These are phyloP conservation scores for Auxenochlorella pyrenoidosa DNA, from an alignment of 139 green algal genomes.

Conservation along the genomic window DNA sequence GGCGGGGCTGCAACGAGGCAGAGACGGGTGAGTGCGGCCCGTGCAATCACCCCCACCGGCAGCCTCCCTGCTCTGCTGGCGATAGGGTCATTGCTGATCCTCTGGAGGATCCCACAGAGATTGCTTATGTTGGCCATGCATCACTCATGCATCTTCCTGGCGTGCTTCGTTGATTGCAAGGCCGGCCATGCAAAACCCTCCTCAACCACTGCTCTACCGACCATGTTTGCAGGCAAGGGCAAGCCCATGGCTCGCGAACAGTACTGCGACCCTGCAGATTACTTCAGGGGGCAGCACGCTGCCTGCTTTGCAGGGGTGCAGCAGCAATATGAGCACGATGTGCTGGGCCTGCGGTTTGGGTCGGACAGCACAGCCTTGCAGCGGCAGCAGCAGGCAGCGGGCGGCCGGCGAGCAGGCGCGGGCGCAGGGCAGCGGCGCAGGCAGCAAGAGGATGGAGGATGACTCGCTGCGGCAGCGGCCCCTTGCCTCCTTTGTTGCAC, in stretches of 20 bases:
- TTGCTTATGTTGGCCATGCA: too few relatives aligned
- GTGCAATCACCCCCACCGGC: too few relatives aligned
- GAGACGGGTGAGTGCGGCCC: not conserved
- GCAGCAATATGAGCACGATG: not conserved
- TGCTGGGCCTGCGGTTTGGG: not conserved
- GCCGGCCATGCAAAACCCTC: not conserved
- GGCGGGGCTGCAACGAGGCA: conserved; percentile 21
- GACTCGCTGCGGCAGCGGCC: not conserved
- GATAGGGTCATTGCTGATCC: too few relatives aligned
- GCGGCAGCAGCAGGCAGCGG: not conserved
- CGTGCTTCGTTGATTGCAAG: too few relatives aligned
- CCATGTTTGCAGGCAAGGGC: not conserved
- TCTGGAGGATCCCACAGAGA: too few relatives aligned
- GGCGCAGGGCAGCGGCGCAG: not conserved
- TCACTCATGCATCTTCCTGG: too few relatives aligned
- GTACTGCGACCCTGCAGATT: conserved; percentile 16
- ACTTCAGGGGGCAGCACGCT: not conserved
- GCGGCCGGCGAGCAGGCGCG: not conserved
- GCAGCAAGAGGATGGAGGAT: not conserved
- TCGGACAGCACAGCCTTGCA: not conserved
- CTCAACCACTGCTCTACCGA: not conserved
- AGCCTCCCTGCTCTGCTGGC: too few relatives aligned
- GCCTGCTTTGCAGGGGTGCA: not conserved
- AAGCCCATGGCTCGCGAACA: conserved; percentile 1
- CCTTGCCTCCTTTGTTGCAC: too few relatives aligned